Conservation (phyloP, 2,329 filamentous ascomycete genomes). For the Paraphoma chrysanthemicola region DNA sequence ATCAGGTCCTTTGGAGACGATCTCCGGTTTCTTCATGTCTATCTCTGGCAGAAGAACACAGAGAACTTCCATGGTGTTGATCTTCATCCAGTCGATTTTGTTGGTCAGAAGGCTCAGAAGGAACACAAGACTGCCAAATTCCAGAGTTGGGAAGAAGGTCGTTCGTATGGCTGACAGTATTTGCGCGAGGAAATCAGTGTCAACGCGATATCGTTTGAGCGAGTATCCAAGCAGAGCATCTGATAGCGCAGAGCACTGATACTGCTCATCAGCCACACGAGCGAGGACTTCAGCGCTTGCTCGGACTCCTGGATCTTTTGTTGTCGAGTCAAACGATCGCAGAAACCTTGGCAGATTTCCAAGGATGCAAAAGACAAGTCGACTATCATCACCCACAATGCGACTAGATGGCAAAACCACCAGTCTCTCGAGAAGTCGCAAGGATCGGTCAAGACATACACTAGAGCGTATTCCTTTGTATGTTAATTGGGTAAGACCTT, state of each 20-base stretch:
- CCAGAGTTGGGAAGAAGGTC: constrained; percentile 80
- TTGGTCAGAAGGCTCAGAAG: constrained; percentile 92
- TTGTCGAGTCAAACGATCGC: constrained; percentile 73
- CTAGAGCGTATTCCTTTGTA: constrained; percentile 94
- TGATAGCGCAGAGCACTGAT: constrained; percentile 72
- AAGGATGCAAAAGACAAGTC: constrained; percentile 83
- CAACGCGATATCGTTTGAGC: constrained; percentile 68
- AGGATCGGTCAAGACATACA: constrained; percentile 76
- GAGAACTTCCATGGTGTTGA: constrained; percentile 90
- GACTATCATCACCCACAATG: constrained; percentile 81
- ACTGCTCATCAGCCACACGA: constrained; percentile 75
- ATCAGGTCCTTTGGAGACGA: constrained; percentile 90
- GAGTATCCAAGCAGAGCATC: constrained; percentile 75
- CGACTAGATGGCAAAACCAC: constrained; percentile 79
- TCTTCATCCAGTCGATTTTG: constrained; percentile 84
- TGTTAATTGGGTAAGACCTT: constrained; percentile 82
- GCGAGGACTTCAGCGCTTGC: constrained; percentile 74
- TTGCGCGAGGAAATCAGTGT: constrained; percentile 77
- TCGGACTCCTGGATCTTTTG: constrained; percentile 56
- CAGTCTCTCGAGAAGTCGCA: constrained; percentile 79
- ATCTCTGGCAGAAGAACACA: constrained; percentile 85
- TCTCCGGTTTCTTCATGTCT: constrained; percentile 90
- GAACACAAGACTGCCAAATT: constrained; percentile 87
- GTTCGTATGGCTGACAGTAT: constrained; percentile 76
- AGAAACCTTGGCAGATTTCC: constrained; percentile 92